A percentile compares a stretch with the other conserved stretches of the same genome.
phyloP scores from a whole-genome alignment of 176 grass and related monocot species.

The Bonia amplexicaulis region DNA sequence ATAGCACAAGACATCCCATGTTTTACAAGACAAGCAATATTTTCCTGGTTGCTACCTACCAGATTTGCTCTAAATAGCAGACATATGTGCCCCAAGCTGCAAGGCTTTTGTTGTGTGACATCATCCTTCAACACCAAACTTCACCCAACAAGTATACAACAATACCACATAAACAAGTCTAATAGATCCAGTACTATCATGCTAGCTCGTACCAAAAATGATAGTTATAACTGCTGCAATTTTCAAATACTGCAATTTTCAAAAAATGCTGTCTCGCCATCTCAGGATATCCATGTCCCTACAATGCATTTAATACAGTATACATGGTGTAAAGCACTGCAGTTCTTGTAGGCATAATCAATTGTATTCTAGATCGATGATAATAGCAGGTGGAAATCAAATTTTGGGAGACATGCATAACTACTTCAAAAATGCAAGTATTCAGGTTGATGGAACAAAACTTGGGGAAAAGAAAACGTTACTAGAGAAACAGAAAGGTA shows the following conservation, averaged over 20 bases:
- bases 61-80: neutral
- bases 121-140: neutral
- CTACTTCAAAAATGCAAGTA: neutral
- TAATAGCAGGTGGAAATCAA: constrained; percentile 15
- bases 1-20: neutral
- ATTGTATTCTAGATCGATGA: neutral
- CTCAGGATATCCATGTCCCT: neutral
- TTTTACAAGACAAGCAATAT: neutral
- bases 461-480: neutral
- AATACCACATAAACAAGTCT: neutral
- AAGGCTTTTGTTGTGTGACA: neutral
- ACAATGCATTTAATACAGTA: neutral
- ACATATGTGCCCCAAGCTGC: neutral
- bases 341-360: constrained; percentile 1
- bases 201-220: neutral
- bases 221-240: neutral
- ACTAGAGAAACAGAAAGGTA: constrained; percentile 15
- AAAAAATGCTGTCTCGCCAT: neutral
- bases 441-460: neutral
- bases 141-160: neutral
- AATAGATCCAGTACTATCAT: neutral
- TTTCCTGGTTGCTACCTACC: neutral
- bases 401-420: neutral
- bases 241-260: neutral
- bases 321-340: neutral